Percentiles rank a stretch among this genome's conserved stretches.
Conservation (phyloP, 2,329 filamentous ascomycete species). For the Hypocreales sp. region DNA sequence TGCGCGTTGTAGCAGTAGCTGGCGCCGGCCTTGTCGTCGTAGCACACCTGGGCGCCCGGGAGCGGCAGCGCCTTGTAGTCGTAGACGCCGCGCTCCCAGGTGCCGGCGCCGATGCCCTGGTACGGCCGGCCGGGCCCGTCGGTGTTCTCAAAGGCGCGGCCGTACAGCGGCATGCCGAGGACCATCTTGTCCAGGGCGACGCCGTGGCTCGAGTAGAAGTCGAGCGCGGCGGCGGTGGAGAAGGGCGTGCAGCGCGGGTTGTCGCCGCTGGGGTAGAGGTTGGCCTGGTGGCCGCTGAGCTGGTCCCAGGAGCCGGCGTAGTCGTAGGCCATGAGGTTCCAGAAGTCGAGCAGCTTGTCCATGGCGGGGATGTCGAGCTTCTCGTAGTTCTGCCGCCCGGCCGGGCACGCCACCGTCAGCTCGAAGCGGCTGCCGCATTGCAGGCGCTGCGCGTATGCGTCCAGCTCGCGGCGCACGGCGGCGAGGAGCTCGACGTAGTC, state of each 20-base stretch:
- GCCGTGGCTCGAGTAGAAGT: constrained; percentile 50
- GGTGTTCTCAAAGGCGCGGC: constrained; percentile 69
- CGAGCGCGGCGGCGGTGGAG: constrained; percentile 54
- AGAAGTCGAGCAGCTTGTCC: constrained; percentile 55
- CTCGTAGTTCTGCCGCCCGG: constrained; percentile 45
- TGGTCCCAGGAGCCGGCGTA: constrained; percentile 72
- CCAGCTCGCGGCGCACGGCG: constrained; percentile 39
- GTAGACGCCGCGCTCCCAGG: constrained; percentile 73
- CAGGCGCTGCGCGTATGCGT: constrained; percentile 34
- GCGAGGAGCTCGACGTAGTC: constrained; percentile 44
- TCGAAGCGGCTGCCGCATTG: constrained; percentile 37
- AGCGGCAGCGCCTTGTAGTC: constrained; percentile 79
- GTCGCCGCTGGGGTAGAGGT: constrained; percentile 45
- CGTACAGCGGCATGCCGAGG: constrained; percentile 84
- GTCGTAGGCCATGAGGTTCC: constrained; percentile 82
- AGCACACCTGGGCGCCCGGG: constrained; percentile 44
- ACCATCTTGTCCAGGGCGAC: constrained; percentile 62
- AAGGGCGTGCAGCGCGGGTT: constrained; percentile 60
- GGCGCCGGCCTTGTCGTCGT: constrained; percentile 49
- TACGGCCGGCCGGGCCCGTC: constrained; percentile 56
- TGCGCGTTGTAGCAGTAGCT: constrained; percentile 61
- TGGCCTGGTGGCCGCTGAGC: constrained; percentile 62
- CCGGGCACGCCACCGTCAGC: constrained; percentile 48
- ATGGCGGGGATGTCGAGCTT: constrained; percentile 48
- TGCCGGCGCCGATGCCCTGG: constrained; percentile 60